A percentile compares a stretch with the other conserved stretches of the same genome.
Conservation (phyloP, 805 yeast genomes). For the Kodamaea laetipori region DNA sequence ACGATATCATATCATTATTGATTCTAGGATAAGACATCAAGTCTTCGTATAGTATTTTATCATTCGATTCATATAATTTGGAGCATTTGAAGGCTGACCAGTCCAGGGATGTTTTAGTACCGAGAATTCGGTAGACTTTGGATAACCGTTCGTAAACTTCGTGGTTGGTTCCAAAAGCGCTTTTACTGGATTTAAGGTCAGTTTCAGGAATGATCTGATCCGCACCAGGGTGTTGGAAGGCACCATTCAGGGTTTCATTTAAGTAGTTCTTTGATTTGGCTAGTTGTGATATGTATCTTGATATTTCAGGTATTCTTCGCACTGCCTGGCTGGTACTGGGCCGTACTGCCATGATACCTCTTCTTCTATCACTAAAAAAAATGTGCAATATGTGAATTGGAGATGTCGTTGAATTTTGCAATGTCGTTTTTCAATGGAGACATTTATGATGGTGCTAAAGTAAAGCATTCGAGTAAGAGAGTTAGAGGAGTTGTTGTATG, state of each 20-base stretch:
- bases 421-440: slow-evolving; percentile 1
- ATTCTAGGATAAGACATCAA: slow-evolving; percentile 21
- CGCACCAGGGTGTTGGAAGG: too few relatives aligned
- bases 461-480: too few relatives aligned
- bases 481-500: too few relatives aligned
- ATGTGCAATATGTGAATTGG: not conserved
- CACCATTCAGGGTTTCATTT: too few relatives aligned
- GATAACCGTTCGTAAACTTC: slow-evolving; percentile 16
- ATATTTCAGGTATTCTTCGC: slow-evolving; percentile 1
- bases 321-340: slow-evolving; percentile 1
- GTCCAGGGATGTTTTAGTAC: slow-evolving; percentile 12
- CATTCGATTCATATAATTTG: slow-evolving; percentile 15
- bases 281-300: not conserved
- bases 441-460: slow-evolving; percentile 3
- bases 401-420: not conserved
- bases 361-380: not conserved
- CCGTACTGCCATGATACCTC: not conserved
- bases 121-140: slow-evolving; percentile 16
- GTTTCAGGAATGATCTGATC: not conserved
- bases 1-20: slow-evolving; percentile 21
- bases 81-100: slow-evolving; percentile 19
- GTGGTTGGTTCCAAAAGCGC: not conserved
- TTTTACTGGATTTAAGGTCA: not conserved
- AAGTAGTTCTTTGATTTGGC: not conserved
- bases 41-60: slow-evolving; percentile 22